These are phyloP conservation scores for Naganishia sp. DNA, from an alignment of 1,284 basidiomycete species.

Conservation along the genomic window DNA sequence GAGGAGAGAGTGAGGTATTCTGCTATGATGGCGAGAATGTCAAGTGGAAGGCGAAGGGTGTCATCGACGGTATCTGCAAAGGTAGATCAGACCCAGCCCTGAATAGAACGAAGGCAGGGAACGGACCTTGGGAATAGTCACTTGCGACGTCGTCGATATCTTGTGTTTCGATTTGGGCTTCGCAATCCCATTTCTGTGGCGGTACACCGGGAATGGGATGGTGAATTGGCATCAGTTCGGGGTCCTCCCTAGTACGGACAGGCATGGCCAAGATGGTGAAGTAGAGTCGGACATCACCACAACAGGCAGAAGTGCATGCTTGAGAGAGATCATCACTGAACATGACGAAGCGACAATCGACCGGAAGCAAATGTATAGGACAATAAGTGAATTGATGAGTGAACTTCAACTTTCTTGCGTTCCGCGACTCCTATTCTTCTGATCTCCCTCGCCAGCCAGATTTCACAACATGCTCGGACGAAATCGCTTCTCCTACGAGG, in stretches of 20 bases:
- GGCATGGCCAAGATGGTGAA: too few species aligned
- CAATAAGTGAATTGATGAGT: too few species aligned
- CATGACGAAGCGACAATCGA: too few species aligned
- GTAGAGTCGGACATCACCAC: too few species aligned
- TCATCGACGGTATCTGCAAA: background rate
- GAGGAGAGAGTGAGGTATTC: constrained; percentile 6
- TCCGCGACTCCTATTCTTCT: too few species aligned
- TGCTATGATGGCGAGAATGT: constrained; percentile 5
- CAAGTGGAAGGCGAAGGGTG: background rate
- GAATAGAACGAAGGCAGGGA: background rate
- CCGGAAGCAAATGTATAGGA: too few species aligned
- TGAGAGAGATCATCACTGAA: too few species aligned
- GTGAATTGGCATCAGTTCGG: background rate
- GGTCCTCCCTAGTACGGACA: too few species aligned
- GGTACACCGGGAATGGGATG: background rate
- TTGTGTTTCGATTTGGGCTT: constrained; percentile 1
- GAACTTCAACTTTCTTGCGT: too few species aligned
- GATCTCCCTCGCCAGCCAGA: too few species aligned
- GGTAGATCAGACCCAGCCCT: background rate
- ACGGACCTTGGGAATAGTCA: constrained; percentile 6
- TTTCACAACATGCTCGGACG: too few species aligned
- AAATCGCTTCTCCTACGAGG: constrained; percentile 1
- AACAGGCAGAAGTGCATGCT: too few species aligned
- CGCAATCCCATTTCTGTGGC: background rate
- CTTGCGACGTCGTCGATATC: constrained; percentile 4